Conservation (phyloP, 1,139 yeast species). For the Candida buenavistaensis region DNA sequence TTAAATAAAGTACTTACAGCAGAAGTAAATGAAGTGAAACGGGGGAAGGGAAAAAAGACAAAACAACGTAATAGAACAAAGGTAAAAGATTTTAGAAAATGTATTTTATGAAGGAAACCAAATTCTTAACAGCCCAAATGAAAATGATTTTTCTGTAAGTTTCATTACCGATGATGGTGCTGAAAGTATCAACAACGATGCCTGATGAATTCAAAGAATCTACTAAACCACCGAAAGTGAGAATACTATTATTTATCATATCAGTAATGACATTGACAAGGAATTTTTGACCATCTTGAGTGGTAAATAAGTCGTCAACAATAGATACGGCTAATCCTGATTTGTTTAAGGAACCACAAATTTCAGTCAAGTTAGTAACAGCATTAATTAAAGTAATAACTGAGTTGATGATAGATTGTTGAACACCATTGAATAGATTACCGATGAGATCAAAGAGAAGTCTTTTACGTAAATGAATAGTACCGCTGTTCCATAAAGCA, state of each 20-base stretch:
- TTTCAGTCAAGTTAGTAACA: slow-evolving; percentile 20
- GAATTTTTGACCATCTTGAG: slow-evolving; percentile 22
- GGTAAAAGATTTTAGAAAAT: slow-evolving; percentile 8
- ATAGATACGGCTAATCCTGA: slow-evolving; percentile 31
- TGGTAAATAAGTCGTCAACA: slow-evolving; percentile 21
- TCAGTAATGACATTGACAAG: slow-evolving; percentile 20
- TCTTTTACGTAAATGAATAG: slow-evolving; percentile 12
- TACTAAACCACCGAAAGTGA: slow-evolving; percentile 17
- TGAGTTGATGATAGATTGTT: slow-evolving; percentile 10
- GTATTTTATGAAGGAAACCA: slow-evolving; percentile 13
- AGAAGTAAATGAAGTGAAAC: not conserved
- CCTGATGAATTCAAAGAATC: slow-evolving; percentile 13
- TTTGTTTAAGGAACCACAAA: slow-evolving; percentile 26
- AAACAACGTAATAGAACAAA: no score
- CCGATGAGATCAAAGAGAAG: slow-evolving; percentile 14
- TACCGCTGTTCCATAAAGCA: slow-evolving; percentile 18
- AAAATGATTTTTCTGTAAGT: slow-evolving; percentile 15
- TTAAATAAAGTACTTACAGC: no score
- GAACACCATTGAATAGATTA: slow-evolving; percentile 13
- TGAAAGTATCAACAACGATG: slow-evolving; percentile 12
- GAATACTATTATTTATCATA: slow-evolving; percentile 18
- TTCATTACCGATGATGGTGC: slow-evolving; percentile 13
- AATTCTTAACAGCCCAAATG: slow-evolving; percentile 15
- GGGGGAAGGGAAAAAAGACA: not conserved
- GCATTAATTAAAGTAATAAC: slow-evolving; percentile 16